Evolutionary conservation across 257 asterid genomes (phyloP), one percentile per base, ranked within the genome.

Genomic region (Schizonepeta tenuifolia): DNA sequence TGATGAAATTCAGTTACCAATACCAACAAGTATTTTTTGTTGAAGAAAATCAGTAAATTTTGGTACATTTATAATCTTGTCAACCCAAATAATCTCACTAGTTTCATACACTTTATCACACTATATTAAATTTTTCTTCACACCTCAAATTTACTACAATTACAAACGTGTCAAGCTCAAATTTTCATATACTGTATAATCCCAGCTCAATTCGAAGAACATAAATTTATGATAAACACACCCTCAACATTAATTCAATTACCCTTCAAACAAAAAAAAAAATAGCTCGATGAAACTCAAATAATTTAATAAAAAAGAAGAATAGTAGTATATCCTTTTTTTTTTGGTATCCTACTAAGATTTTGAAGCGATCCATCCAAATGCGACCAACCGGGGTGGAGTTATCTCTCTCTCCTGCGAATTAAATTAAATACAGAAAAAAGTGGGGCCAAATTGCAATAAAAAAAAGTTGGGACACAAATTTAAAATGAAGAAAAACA

Each of bases 401-500:
- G 24, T 61, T 58, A 2, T 28, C 33, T 28, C 33, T 28, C 33
- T 31, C 36, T 31, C 33, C 7, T 31, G 36, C 7, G 36, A 31
- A 31, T 31, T 9, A n/a, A 69, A 68, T 55, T 17, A 41, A 67
- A 60, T 41, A 26, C 13, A 35, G 18, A 15, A 18, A 18, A 1
- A n/a, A 0, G 77, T 71, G 81, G 81, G 81, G 31, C 69, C 81
- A 64, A 51, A 46, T 18, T 21, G 55, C 67, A 50, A 67, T 57
- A 10, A 44, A 38, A 0, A 47, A 15, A 1, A 46, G 17, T 46
- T 13, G 51, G 51, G n/a, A 13, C 0, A 21, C 21, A 54, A 57
- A 55, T 22, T 3, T 0, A 5, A 26, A 26, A 28, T 14, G 0
- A 3, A 15, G 26, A 17, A 17, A 57, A 63, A 63, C 69, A 63